Conservation (phyloP, 371 early-diverging fungal species). For the Mucor piriformis region DNA sequence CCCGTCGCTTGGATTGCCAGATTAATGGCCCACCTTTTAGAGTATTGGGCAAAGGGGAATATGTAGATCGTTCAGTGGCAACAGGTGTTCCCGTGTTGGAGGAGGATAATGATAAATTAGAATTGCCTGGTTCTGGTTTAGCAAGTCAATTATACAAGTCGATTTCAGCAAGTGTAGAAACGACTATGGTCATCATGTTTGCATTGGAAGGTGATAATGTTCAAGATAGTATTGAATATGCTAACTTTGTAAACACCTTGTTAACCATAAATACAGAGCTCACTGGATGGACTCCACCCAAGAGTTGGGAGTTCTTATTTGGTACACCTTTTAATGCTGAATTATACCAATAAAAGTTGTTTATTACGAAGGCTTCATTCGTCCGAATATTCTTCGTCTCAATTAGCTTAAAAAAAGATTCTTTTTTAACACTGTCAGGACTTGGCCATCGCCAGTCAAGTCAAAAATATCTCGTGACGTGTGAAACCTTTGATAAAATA, state of each 20-base stretch:
- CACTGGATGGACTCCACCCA: constrained; percentile 61
- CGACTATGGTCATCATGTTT: constrained; percentile 64
- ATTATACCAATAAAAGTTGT: constrained; percentile 42
- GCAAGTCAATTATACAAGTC: constrained; percentile 46
- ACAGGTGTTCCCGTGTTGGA: constrained; percentile 43
- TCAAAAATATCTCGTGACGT: too few species aligned
- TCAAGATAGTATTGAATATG: constrained; percentile 65
- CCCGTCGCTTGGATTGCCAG: constrained; percentile 65
- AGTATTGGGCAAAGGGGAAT: constrained; percentile 9
- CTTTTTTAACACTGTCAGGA: too few species aligned
- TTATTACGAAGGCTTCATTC: too few species aligned
- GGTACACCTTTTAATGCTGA: constrained; percentile 49
- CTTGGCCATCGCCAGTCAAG: too few species aligned
- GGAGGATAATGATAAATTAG: constrained; percentile 16
- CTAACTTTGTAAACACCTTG: constrained; percentile 59
- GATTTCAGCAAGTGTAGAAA: constrained; percentile 25
- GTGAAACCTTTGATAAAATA: too few species aligned
- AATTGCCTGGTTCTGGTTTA: constrained; percentile 61
- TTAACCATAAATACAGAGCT: constrained; percentile 11
- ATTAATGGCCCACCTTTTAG: constrained; percentile 52
- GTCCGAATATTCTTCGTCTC: too few species aligned
- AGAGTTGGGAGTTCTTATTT: constrained; percentile 71
- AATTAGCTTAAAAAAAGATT: too few species aligned
- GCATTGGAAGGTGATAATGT: constrained; percentile 81
- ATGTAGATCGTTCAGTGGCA: constrained; percentile 14